Conservation (phyloP, 1,284 basidiomycete genomes). For the Trametes polyzona region DNA sequence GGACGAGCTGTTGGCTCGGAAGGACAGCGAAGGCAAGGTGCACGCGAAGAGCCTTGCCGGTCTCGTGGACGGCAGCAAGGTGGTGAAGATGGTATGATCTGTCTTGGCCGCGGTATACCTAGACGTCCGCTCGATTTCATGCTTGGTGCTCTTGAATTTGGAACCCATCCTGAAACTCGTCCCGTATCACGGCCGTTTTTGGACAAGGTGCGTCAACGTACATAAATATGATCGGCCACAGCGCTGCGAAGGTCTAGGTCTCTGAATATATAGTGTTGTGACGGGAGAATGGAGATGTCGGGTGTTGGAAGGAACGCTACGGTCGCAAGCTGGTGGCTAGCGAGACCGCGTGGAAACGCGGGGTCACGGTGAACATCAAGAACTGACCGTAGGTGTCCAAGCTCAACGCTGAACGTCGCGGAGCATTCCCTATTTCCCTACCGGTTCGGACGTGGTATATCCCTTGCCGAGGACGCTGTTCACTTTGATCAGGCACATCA, state of each 20-base stretch:
- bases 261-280: too few species aligned
- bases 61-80: constrained; percentile 73
- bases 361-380: too few species aligned
- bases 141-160: neutral
- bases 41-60: constrained; percentile 69
- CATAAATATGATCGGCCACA: too few species aligned
- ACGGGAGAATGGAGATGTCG: too few species aligned
- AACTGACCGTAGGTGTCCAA: neutral
- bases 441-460: neutral
- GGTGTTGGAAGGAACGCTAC: too few species aligned
- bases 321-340: too few species aligned
- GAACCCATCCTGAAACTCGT: neutral
- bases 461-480: constrained; percentile 1
- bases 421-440: neutral
- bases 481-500: constrained; percentile 3
- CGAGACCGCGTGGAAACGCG: neutral
- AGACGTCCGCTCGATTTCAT: constrained; percentile 1
- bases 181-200: too few species aligned
- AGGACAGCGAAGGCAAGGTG: constrained; percentile 61
- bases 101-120: neutral
- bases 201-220: too few species aligned
- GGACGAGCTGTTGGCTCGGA: constrained; percentile 82
- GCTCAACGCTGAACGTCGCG: neutral
- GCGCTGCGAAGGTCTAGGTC: too few species aligned
- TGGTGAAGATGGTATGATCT: constrained; percentile 75